phyloP scores from a whole-genome alignment of 78 protist genomes.

The Dictyostelium discoideum region DNA sequence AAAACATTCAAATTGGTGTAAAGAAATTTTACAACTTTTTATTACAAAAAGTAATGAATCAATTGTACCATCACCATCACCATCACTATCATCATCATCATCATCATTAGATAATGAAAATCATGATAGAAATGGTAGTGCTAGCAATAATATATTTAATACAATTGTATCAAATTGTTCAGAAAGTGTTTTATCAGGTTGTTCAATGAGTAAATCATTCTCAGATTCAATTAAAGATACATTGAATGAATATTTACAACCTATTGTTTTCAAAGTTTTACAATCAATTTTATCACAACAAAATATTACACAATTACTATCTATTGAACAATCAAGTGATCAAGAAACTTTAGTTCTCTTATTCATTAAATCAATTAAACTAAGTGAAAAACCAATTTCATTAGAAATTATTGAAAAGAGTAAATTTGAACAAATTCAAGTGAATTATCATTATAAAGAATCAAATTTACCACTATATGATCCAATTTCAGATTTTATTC shows the following conservation, averaged over 20 bases:
- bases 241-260: slow-evolving; percentile 37
- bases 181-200: not conserved
- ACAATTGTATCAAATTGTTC: slow-evolving; percentile 14
- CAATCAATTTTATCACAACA: not conserved
- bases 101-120: not conserved
- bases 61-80: not conserved
- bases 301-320: not conserved
- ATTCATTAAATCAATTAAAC: not conserved
- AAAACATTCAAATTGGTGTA: slow-evolving; percentile 37
- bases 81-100: too few relatives aligned
- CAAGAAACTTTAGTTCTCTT: not conserved
- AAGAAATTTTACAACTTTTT: slow-evolving; percentile 22
- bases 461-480: slow-evolving; percentile 13
- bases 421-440: slow-evolving; percentile 11
- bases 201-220: slow-evolving; percentile 46
- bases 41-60: not conserved
- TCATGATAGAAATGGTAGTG: not conserved
- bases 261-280: slow-evolving; percentile 37
- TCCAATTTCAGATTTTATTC: not conserved
- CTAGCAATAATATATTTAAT: not conserved
- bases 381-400: not conserved
- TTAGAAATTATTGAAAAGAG: slow-evolving; percentile 16
- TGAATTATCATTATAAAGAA: slow-evolving; percentile 10
- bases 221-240: slow-evolving; percentile 50
- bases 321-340: not conserved